phyloP scores from a whole-genome alignment of 2,329 filamentous ascomycete species.

The Aureobasidium sp. region DNA sequence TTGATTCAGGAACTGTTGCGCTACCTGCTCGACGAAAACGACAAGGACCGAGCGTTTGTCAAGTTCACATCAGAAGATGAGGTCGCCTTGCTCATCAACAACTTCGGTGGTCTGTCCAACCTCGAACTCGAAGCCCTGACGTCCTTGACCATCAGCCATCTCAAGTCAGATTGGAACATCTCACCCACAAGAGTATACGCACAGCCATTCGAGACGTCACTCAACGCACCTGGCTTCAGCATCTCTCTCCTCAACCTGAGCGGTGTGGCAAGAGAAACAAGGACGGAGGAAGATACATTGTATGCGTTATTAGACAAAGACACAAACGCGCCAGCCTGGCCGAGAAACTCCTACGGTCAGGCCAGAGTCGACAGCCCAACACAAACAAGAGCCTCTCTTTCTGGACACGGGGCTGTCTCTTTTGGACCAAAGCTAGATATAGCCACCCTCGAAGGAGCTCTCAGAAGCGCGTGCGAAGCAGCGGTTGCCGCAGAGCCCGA shows the following conservation, averaged over 20 bases:
- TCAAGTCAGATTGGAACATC: constrained; percentile 65
- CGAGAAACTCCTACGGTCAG: constrained; percentile 48
- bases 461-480: constrained; percentile 47
- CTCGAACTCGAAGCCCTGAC: constrained; percentile 79
- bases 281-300: constrained; percentile 44
- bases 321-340: constrained; percentile 59
- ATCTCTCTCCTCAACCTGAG: constrained; percentile 70
- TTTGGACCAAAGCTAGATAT: constrained; percentile 28
- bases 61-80: constrained; percentile 66
- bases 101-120: constrained; percentile 77
- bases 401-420: constrained; percentile 21
- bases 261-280: constrained; percentile 47
- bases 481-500: constrained; percentile 67
- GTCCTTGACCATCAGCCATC: constrained; percentile 69
- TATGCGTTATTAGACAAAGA: constrained; percentile 55
- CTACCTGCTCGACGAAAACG: constrained; percentile 67
- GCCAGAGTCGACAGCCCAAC: constrained; percentile 1
- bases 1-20: constrained; percentile 67
- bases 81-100: constrained; percentile 77
- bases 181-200: constrained; percentile 68
- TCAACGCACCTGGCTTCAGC: constrained; percentile 78
- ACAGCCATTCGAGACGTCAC: constrained; percentile 76
- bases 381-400: neutral
- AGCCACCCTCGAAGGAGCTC: constrained; percentile 38
- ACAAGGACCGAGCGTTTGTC: constrained; percentile 77